Evolutionary conservation across 768 basidiomycete genomes (phyloP), one percentile per base, ranked within the genome.

Genomic region (Termitomyces sp.): DNA sequence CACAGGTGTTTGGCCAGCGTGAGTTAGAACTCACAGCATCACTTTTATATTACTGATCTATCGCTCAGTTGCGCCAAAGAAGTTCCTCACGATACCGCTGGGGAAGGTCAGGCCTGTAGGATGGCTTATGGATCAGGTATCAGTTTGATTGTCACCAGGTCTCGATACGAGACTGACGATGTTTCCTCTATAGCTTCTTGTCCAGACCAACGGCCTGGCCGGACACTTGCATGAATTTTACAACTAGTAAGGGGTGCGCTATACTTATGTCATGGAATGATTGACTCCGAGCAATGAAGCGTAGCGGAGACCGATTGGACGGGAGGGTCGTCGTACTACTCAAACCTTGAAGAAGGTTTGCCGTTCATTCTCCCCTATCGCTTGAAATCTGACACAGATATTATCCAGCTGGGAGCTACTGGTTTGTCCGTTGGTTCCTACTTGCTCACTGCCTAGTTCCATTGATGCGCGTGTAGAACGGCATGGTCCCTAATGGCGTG

Each of bases 341-440:
- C 79, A 20, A 76, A 66, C 52, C 68, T 79, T 20, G 79, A 80
- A 70, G 79, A 79, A 73, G 79, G 79, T 78, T 36, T 2, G 63
- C 62, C 32, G 1, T 49, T 15, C 31, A 29, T 15, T 20, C 12
- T 36, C 25, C 10, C 3, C 8, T n/a, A 4, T 2, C n/a, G 14
- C 25, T 4, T 34, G 2, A 46, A 17, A 20, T 42, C 29, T 34
- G 45, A 32, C 14, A 20, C 11, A 1, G 11, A 34, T 29, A 40
- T n/a, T 6, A 51, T 15, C 38, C 52, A 84, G 83, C 82, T 63
- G 82, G 82, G 52, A 83, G 82, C 69, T 84, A 84, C 64, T 83
- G 82, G 83, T 84, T 82, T 79, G 82, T 80, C 62, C 52, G 80
- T 79, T 11, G 9, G 36, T 40, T 57, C n/a, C 20, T 25, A 14